Evolutionary conservation across 805 yeast species (phyloP).

Genomic region (Clavispora santaluciae): DNA sequence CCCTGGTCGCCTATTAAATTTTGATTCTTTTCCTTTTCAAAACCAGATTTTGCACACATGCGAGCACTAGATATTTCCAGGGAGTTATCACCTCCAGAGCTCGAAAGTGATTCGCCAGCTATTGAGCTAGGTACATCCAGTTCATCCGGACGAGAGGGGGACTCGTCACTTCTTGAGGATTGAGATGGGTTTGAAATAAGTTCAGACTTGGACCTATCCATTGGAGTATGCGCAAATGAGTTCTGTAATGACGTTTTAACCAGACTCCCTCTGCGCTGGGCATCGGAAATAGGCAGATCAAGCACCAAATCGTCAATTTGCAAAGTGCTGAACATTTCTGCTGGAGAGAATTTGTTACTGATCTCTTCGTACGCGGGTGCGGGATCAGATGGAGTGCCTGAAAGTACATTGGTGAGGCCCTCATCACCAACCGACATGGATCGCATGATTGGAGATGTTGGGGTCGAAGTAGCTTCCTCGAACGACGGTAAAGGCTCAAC

Average conservation of each 20-base stretch:
- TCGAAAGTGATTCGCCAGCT: neutral
- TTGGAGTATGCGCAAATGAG: constrained; percentile 26
- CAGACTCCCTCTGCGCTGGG: constrained; percentile 14
- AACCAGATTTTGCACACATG: constrained; percentile 7
- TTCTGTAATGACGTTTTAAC: constrained; percentile 26
- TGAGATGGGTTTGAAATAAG: neutral
- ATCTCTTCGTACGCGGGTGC: constrained; percentile 26
- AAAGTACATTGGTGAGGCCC: constrained; percentile 33
- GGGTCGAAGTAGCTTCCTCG: constrained; percentile 60
- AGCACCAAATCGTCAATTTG: constrained; percentile 29
- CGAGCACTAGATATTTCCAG: constrained; percentile 5
- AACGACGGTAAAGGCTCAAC: constrained; percentile 50
- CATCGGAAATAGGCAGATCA: neutral
- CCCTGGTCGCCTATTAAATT: neutral
- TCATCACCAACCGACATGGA: constrained; percentile 36
- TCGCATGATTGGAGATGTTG: constrained; percentile 26
- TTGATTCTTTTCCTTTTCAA: neutral
- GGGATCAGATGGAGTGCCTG: constrained; percentile 25
- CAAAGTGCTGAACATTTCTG: constrained; percentile 1
- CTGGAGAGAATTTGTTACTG: neutral
- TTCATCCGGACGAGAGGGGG: neutral
- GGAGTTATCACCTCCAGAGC: neutral
- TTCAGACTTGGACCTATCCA: neutral
- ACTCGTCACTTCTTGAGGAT: neutral
- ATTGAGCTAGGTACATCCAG: neutral